Base-by-base conservation (phyloP, 2,329 filamentous ascomycete species). In the Pseudocercospora fuligena region DNA sequence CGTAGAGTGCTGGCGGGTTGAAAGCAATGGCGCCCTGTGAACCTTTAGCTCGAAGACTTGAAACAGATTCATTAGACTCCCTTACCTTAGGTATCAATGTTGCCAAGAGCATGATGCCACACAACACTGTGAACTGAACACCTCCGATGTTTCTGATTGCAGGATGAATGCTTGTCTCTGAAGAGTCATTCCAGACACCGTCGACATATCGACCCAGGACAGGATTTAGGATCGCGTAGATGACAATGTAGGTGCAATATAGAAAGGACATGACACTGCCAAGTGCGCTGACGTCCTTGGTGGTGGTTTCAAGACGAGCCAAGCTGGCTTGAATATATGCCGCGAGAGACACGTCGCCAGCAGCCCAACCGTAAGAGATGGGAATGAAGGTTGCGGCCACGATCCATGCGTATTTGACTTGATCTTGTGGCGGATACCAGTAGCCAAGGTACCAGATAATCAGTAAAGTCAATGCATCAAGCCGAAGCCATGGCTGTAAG, bases 171-270 rank as follows among this genome's bases (percentile, higher is more conserved):
- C 33, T 47, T 12, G 62, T 64, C 25, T 60, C 40, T 14, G 56
- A 40, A 9, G 62, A 64, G 36, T 21, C 29, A 12, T 36, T 31
- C n/a, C 59, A 64, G 2, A 64, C 46, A 19, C 57, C 36, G 40
- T 64, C 62, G 43, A 64, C 62, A 27, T 64, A 60, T 4, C 56
- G 56, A 11, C 62, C 62, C 9, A 64, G 56, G 14, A 64, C 16
- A 9, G 54, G 56, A 56, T 60, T 64, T 1, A 40, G 16, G 46
- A 64, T 60, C 12, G 62, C 56, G 27, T 64, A 64, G 11, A 64
- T 49, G 14, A 64, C 62, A 31, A 64, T 64, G 19, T 64, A 64
- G 9, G 62, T 64, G 62, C 62, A 64, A n/a, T 64, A 64, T 21
- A 64, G 43, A 43, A 64, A 64, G 6, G 54, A 60, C 62, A 64